phyloP scores from a whole-genome alignment of 73 alveolate genomes.

The Paramecium sonneborni region DNA sequence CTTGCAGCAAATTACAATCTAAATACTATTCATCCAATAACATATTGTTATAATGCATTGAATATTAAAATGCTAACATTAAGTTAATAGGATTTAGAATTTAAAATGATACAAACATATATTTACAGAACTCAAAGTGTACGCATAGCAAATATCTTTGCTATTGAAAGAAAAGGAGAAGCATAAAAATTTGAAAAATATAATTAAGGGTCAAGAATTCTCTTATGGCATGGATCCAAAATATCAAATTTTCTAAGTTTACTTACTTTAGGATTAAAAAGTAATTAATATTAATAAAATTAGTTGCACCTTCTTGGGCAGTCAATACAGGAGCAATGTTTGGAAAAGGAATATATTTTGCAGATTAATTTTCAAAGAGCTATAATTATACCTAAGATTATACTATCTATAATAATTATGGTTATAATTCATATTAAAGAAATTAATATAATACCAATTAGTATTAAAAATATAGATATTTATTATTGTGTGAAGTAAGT shows the following conservation, averaged over 20 bases:
- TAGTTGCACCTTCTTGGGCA: conserved; percentile 92
- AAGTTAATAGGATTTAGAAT: conserved; percentile 75
- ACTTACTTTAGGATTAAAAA: conserved; percentile 65
- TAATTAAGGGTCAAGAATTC: conserved; percentile 74
- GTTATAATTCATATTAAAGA: conserved; percentile 61
- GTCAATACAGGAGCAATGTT: conserved; percentile 82
- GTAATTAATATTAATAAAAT: conserved; percentile 52
- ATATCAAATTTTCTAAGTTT: conserved; percentile 90
- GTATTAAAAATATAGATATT: conserved; percentile 63
- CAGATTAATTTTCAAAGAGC: conserved; percentile 85
- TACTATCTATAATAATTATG: background rate
- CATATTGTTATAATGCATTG: conserved; percentile 85
- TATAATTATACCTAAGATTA: conserved; percentile 72
- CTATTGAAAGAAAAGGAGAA: conserved; percentile 85
- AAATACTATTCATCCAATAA: conserved; percentile 85
- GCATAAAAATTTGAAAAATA: conserved; percentile 74
- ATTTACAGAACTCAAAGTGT: conserved; percentile 78
- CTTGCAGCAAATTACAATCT: conserved; percentile 83
- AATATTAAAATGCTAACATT: conserved; percentile 80
- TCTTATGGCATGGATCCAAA: conserved; percentile 95
- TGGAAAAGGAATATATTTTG: conserved; percentile 96
- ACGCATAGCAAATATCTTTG: conserved; percentile 82
- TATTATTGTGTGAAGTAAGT: conserved; percentile 95
- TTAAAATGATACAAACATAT: conserved; percentile 76
- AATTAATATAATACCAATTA: conserved; percentile 13